Conservation (phyloP, 2,329 filamentous ascomycete species). For the Alternaria sp. region DNA sequence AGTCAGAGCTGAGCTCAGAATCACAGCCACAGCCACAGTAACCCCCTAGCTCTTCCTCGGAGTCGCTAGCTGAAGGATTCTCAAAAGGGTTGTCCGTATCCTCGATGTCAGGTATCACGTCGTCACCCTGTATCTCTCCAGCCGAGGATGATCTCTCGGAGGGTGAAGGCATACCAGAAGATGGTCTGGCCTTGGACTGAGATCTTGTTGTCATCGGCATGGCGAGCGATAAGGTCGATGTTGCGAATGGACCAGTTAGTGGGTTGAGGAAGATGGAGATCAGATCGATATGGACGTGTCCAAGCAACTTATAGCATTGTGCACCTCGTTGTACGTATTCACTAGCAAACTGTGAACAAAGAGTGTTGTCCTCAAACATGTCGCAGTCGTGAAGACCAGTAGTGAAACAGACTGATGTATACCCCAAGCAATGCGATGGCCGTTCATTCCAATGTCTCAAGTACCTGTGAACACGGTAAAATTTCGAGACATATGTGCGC, state of each 20-base stretch:
- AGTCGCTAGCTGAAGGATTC: too few species aligned
- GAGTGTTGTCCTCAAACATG: not conserved
- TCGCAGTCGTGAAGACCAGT: not conserved
- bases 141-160: too few species aligned
- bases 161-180: too few species aligned
- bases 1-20: too few species aligned
- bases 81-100: too few species aligned
- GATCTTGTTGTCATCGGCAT: not conserved
- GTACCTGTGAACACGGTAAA: accelerated
- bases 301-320: not conserved
- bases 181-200: not conserved
- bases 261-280: not conserved
- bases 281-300: not conserved
- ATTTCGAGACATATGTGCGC: not conserved
- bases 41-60: too few species aligned
- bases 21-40: too few species aligned
- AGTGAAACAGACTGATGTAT: not conserved
- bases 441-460: not conserved
- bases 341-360: not conserved
- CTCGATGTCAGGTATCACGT: too few species aligned
- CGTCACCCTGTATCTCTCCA: too few species aligned
- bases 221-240: not conserved
- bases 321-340: not conserved
- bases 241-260: not conserved
- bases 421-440: accelerated